These are phyloP conservation scores for Sapria himalayana DNA, from an alignment of 345 rosid genomes.

Conservation along the genomic window DNA sequence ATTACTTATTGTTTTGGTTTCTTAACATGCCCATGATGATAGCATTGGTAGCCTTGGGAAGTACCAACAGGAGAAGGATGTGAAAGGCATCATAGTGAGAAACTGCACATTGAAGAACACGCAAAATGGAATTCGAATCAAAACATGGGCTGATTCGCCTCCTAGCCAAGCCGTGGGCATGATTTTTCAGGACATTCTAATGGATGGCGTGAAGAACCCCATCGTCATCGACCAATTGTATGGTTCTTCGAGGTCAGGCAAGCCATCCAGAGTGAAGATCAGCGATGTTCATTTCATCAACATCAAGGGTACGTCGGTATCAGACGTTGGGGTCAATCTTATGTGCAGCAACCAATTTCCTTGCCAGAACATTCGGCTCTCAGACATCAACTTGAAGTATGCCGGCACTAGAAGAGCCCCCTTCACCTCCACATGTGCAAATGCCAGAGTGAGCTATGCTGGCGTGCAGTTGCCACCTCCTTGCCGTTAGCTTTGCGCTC, in stretches of 20 bases:
- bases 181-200: constrained; percentile 22
- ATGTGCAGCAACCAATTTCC: constrained; percentile 30
- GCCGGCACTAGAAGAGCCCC: constrained; percentile 7
- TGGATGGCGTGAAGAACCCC: constrained; percentile 38
- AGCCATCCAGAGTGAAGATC: constrained; percentile 34
- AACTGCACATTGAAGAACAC: constrained; percentile 33
- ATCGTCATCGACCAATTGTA: constrained; percentile 52
- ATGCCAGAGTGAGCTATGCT: constrained; percentile 11
- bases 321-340: constrained; percentile 19
- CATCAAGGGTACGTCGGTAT: constrained; percentile 24
- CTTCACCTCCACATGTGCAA: constrained; percentile 16
- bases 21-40: constrained; percentile 5
- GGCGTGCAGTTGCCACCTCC: constrained; percentile 27
- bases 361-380: constrained; percentile 19
- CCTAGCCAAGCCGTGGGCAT: constrained; percentile 23
- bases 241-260: constrained; percentile 11
- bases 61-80: constrained; percentile 29
- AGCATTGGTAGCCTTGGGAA: constrained; percentile 67
- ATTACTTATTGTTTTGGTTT: not conserved
- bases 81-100: constrained; percentile 20
- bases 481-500: constrained; percentile 14
- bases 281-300: constrained; percentile 19
- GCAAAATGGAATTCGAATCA: constrained; percentile 52
- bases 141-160: constrained; percentile 33
- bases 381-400: constrained; percentile 20